Evolutionary conservation across 2,329 filamentous ascomycete species (phyloP), one percentile per base, ranked within the genome.

Genomic region (Ophiostoma sp.): DNA sequence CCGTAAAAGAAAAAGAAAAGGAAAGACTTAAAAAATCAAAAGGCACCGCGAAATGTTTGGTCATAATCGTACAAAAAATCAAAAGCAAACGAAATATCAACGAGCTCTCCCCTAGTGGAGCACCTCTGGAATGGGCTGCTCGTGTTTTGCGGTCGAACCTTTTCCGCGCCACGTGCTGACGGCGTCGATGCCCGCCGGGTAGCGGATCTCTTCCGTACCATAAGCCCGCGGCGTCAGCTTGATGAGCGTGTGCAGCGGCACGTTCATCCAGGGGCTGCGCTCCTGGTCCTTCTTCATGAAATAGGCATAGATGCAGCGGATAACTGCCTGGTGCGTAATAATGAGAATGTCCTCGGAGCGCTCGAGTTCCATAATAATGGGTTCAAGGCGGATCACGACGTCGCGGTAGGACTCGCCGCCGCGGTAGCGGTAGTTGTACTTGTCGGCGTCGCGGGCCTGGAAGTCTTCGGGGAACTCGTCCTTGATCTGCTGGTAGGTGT

Each of bases 301-400:
- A 83, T 99, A 99, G 39, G 96, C 94, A 80, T 98, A 99, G 79
- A 99, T 97, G 85, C 96, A 99, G 74, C 96, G 90, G 75, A 99
- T 86, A 45, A 99, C 95, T 17, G 96, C 96, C 84, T 99, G 96
- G 81, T 99, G 96, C 3, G 96, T 98, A 75, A 99, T 94, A 78
- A 99, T 98, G 75, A 99, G 90, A 77, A 99, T 97, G 80, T 99
- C 97, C 82, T 98, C 96, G 78, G 92, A 94, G 75, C 96, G 90
- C 83, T 99, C 96, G 70, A 99, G 87, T 82, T 99, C 96, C 96
- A 99, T 99, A 84, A 99, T 99, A 83, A 99, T 99, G 75, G 96
- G 96, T 80, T 99, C 96, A 0, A 99, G 90, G 0, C 96, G 94
- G 79, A 98, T 98, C 55, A 99, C 96, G 0, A 99, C 95, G 79